A percentile compares a stretch with the other conserved stretches of the same genome.
Evolutionary conservation across 2,329 filamentous ascomycete genomes (phyloP).

Genomic region (Ascochyta pisi): DNA sequence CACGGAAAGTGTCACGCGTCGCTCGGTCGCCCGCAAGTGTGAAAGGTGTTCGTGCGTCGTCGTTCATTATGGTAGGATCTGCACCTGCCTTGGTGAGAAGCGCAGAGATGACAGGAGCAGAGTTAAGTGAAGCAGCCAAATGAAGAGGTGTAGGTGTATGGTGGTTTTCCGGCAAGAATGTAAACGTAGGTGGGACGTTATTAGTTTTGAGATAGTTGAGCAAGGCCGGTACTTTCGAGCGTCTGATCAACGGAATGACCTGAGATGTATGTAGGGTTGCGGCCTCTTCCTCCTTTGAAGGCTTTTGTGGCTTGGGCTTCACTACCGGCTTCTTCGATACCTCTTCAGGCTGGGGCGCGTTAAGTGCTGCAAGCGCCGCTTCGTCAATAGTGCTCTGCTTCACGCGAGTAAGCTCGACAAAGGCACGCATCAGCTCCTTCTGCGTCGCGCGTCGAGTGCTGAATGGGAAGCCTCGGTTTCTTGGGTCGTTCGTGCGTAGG

Average conservation of each 20-base stretch:
- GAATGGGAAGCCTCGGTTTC: slow-evolving; percentile 89
- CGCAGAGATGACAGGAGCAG: slow-evolving; percentile 76
- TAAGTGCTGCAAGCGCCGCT: slow-evolving; percentile 60
- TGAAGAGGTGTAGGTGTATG: slow-evolving; percentile 87
- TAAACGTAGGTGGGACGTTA: slow-evolving; percentile 72
- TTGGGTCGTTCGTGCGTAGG: slow-evolving; percentile 76
- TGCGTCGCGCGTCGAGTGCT: slow-evolving; percentile 91
- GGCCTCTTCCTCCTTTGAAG: slow-evolving; percentile 85
- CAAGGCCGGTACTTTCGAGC: slow-evolving; percentile 87
- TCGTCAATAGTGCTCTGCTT: slow-evolving; percentile 83
- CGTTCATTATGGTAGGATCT: slow-evolving; percentile 68
- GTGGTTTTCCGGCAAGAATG: slow-evolving; percentile 74
- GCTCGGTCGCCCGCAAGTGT: slow-evolving; percentile 84
- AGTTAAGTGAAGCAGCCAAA: slow-evolving; percentile 81
- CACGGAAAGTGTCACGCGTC: slow-evolving; percentile 89
- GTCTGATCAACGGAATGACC: slow-evolving; percentile 83
- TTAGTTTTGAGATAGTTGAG: slow-evolving; percentile 85
- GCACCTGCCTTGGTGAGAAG: slow-evolving; percentile 77
- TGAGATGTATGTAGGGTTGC: slow-evolving; percentile 86
- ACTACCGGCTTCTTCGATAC: slow-evolving; percentile 43
- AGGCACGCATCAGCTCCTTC: slow-evolving; percentile 90
- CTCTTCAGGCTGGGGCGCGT: slow-evolving; percentile 53
- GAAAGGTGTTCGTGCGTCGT: slow-evolving; percentile 83
- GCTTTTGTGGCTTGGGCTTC: slow-evolving; percentile 61
- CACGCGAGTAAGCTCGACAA: slow-evolving; percentile 89